Evolutionary conservation across 371 early-diverging fungal species (phyloP), one percentile per base, ranked within the genome.

Genomic region (Mortierella sp.): DNA sequence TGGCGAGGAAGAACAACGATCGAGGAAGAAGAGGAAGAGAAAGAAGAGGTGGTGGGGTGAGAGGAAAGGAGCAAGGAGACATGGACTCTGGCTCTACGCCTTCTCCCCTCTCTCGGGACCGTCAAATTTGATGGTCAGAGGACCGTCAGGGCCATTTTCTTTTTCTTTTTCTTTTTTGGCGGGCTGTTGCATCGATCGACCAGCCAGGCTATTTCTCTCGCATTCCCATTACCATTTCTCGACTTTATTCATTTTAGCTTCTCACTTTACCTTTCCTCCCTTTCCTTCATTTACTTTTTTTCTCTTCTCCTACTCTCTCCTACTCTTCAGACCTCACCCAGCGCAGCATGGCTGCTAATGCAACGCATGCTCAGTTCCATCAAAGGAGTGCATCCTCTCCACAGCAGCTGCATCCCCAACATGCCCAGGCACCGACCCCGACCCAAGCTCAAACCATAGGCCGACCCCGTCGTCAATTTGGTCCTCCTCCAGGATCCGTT

Each of bases 381-480:
- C 51, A 30, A 56, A 55, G 58, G 46, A 47, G 60, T 18, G 47
- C 37, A 2, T 60, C 76, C 16, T n/a, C 68, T 12, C 53, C 66
- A 2, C 57, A 57, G 56, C 62, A 65, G 25, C 66, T 21, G 14
- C 66, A 59, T 16, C 65, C 4, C 7, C 72, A 66, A 45, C 61
- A 61, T 21, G 47, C 28, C 4, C 48, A 60, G 47, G 25, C 25
- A 29, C 1, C 59, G 26, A 25, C 52, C 18, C 7, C 66, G 48
- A 9, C 50, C 19, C 56, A 21, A 26, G 46, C 56, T 50, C 69
- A 57, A 5, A 46, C 76, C n/a, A 28, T 71, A 23, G 65, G 63
- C 21, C 67, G 67, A 45, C 69, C 75, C 21, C 76, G 76, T 37
- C 75, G 75, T n/a, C 76, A 75, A 46, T 75, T 75, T 48, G 76